Evolutionary conservation across 2,329 filamentous ascomycete genomes (phyloP), one percentile per base, ranked within the genome.

Genomic region (Colletotrichum camelliae): DNA sequence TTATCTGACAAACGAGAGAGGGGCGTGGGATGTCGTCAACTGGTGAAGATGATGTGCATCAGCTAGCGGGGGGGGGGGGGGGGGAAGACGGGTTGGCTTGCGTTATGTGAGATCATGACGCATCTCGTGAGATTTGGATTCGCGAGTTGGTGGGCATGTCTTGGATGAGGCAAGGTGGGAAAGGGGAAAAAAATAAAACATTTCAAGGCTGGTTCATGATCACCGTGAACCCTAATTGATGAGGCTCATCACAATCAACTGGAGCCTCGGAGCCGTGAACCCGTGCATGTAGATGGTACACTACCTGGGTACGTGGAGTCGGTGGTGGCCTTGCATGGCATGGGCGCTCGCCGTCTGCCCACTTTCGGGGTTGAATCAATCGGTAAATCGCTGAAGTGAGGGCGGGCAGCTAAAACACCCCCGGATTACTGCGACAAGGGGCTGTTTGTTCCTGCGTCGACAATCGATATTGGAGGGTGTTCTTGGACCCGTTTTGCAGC

Each of bases 391-490:
- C 58, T 16, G 18, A 72, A 33, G 43, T 72, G 73, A 75, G 57
- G 24, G 24, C 35, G 64, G 69, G 69, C 73, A 72, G 69, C 57
- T 39, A 48, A 62, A 68, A 72, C 64, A 68, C 52, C 69, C 73
- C 73, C 64, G 70, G 73, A 75, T 64, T 68, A 31, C 57, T 75
- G 64, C 24, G 64, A 33, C 35, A 67, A 67, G 55, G 21, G 55
- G 33, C 4, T n/a, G 29, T 27, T 43, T 61, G 58, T 55, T 67
- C 57, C 29, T 43, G 33, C 48, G 57, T 62, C 62, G 58, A 68
- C 60, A 72, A 64, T 70, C 73, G 69, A 75, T 58, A 72, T 75
- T 75, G 24, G 64, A 75, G 73, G 73, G n/a, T n/a, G 73, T 65
- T 60, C n/a, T 31, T 55, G 35, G 73, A 31, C 57, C 69, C 64